Conservation (phyloP, 768 basidiomycete genomes). For the Agrocybe chaxingu region DNA sequence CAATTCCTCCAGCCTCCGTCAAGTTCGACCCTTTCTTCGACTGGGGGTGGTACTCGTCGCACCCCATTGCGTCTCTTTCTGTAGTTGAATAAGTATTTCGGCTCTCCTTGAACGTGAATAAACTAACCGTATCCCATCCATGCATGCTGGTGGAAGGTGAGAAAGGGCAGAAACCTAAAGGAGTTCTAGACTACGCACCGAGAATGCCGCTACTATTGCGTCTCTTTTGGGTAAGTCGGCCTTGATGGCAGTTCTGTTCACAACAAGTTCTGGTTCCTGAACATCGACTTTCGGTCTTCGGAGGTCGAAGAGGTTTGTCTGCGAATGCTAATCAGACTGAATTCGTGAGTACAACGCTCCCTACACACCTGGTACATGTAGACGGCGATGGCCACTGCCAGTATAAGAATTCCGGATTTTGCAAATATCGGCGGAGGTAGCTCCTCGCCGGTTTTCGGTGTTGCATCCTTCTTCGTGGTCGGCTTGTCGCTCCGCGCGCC, state of each 20-base stretch:
- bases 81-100: slow-evolving; percentile 10
- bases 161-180: neutral
- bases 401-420: slow-evolving; percentile 12
- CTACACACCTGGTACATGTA: slow-evolving; percentile 22
- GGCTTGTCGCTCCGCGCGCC: neutral
- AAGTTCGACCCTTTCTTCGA: slow-evolving; percentile 74
- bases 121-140: slow-evolving; percentile 81
- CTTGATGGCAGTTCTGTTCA: slow-evolving; percentile 6
- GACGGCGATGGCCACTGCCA: slow-evolving; percentile 12
- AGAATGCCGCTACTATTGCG: slow-evolving; percentile 77
- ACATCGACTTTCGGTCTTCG: neutral
- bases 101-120: neutral
- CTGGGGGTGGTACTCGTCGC: slow-evolving; percentile 90
- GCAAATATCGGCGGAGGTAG: slow-evolving; percentile 9
- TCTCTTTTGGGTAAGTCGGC: slow-evolving; percentile 45
- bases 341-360: neutral
- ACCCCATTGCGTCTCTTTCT: slow-evolving; percentile 92
- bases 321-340: neutral
- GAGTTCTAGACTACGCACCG: slow-evolving; percentile 39
- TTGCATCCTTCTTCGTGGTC: too few species aligned
- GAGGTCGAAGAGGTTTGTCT: slow-evolving; percentile 9
- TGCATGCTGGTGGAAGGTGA: slow-evolving; percentile 56
- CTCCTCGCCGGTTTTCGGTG: too few species aligned
- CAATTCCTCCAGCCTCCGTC: slow-evolving; percentile 73
- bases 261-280: slow-evolving; percentile 1